Base-by-base conservation (phyloP, 129 eudicot genomes). In the Flaveria linearis region DNA sequence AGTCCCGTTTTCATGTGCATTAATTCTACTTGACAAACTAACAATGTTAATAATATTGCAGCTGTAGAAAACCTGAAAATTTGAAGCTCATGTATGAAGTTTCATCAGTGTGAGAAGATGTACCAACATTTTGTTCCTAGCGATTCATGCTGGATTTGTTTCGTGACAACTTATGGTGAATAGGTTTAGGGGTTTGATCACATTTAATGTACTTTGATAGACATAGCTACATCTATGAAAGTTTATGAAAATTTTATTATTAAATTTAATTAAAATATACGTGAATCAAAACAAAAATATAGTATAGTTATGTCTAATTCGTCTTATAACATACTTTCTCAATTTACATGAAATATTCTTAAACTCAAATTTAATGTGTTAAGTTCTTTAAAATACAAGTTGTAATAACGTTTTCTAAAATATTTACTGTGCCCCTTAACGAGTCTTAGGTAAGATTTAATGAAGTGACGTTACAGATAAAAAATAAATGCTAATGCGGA, bases 11-110 rank as follows among this genome's bases (percentile, higher is more conserved):
- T 25, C n/a, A 2, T 16, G 25, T 47, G 22, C 14, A 12, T 18
- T 51, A 66, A 8, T 7, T 51, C 22, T 53, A 53, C 28, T 16
- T 22, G 43, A 45, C 12, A 23, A 33, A 72, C 36, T 73, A 53
- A 80, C 61, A 11, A 41, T 12, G 36, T 11, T 53, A 18, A 25
- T 80, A 39, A 42, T 60, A 63, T n/a, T 43, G 67, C 83, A 65
- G 83, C 79, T 52, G 74, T 75, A 65, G 79, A 80, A 56, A 16
- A 30, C 25, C 51, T 80, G 61, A 80, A 65, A 57, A 80, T 75
- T 20, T 80, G 64, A 33, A 80, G 73, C 43, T 55, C 17, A 64
- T 30, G 22, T 1, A 47, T 17, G 30, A 6, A 1, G 42, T 23
- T 69, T 66, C 43, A n/a, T 17, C 16, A 3, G 53, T 18, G 52